These are phyloP conservation scores for Cryptosporidium bovis DNA, from an alignment of 169 alveolate species.

Conservation along the genomic window DNA sequence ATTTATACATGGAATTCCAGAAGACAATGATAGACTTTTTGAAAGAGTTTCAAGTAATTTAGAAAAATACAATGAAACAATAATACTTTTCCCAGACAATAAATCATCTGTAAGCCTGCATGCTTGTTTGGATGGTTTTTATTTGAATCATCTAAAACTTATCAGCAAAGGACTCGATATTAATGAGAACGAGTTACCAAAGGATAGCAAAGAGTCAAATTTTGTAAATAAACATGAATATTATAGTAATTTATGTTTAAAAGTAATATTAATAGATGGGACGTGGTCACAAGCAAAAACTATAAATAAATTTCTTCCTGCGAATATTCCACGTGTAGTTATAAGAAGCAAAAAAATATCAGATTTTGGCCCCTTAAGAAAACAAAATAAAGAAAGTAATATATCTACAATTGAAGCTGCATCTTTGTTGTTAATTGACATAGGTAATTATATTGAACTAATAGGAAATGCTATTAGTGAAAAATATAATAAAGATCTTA, in stretches of 20 bases:
- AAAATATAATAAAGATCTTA: neutral
- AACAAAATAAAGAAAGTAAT: conserved; percentile 56
- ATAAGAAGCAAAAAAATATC: conserved; percentile 45
- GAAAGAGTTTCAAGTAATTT: neutral
- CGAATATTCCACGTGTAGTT: conserved; percentile 17
- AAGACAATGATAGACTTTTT: neutral
- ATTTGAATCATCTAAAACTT: neutral
- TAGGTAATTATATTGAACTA: neutral
- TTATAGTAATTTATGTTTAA: conserved; percentile 1
- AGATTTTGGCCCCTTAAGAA: conserved; percentile 71
- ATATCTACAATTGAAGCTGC: conserved; percentile 64
- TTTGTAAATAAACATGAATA: neutral
- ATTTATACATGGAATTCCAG: conserved; percentile 43
- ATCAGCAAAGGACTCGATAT: neutral
- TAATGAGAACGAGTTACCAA: neutral
- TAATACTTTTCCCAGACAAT: conserved; percentile 31
- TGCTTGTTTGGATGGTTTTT: neutral
- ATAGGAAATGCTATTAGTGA: neutral
- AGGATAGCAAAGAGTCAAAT: neutral
- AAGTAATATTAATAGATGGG: conserved; percentile 54
- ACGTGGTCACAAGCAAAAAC: conserved; percentile 73
- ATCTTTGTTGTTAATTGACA: conserved; percentile 27
- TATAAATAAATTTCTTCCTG: conserved; percentile 44
- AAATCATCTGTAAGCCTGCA: conserved; percentile 9
- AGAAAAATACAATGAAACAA: conserved; percentile 2